Evolutionary conservation across 305 asterid genomes (phyloP), one percentile per base, ranked within the genome.

Genomic region (Fraxinus floribunda): DNA sequence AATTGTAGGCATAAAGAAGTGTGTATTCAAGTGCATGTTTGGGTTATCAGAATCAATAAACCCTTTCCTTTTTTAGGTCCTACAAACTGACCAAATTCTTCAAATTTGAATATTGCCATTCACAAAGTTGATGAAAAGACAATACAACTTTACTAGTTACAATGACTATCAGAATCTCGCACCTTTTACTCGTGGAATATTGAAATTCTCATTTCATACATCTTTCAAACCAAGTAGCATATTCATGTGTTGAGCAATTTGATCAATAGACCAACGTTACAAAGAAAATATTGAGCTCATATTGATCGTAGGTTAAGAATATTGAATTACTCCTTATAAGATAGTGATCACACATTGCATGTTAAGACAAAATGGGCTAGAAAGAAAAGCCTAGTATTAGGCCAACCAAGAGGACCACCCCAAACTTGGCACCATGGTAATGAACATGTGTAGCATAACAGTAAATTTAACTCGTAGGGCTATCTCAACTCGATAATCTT

Each of bases 71-170:
- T 83, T 30, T 79, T 80, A 15, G 36, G 29, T 7, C 57, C 20
- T 20, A 38, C 22, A 41, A 82, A 83, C 77, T 64, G 44, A 64
- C 73, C 76, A 71, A 76, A 80, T 78, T 49, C 76, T 74, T 30
- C 79, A 75, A 62, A 8, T 44, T 55, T 60, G 60, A 76, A 80
- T 77, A 62, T 76, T 62, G 72, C 81, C 81, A 35, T 75, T 81
- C 16, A 62, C 32, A 22, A 62, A 62, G 72, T 62, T 35, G 30
- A 7, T 64, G 52, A 84, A 52, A 80, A 71, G 78, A 44, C 38
- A 35, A 4, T 3, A n/a, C 75, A 35, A 55, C 1, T 55, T n/a
- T n/a, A 5, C 24, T 52, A 16, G 15, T 18, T 49, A 49, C 1
- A 2, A 22, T 2, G 29, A 18, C 1, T 57, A 6, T 10, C 10